Conservation (phyloP, 441 rosid species). For the Erodium moschatum region DNA sequence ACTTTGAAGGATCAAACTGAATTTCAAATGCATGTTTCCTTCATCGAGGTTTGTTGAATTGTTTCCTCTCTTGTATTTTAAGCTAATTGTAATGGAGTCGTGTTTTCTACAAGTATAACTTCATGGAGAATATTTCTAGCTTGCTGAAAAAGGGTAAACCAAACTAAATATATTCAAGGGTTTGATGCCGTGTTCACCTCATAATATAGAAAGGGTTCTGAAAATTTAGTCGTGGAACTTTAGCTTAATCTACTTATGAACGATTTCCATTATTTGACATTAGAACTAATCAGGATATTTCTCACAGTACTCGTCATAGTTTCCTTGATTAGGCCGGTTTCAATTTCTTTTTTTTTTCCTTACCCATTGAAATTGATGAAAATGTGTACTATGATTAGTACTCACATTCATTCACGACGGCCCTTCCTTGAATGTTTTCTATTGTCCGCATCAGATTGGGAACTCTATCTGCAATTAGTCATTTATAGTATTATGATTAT, state of each 20-base stretch:
- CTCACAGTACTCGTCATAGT: background rate
- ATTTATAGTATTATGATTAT: background rate
- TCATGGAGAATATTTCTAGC: background rate
- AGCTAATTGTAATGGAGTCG: background rate
- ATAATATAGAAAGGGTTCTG: no score
- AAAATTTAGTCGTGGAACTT: no score
- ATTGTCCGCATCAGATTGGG: background rate
- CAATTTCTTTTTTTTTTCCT: background rate
- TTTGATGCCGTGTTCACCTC: background rate
- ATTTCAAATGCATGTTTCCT: constrained; percentile 85
- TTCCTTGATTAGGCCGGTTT: background rate
- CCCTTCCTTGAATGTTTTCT: background rate
- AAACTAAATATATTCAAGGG: background rate
- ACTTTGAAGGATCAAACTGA: constrained; percentile 59
- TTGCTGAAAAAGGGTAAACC: background rate
- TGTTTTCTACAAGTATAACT: background rate
- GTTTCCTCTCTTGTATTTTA: constrained; percentile 1
- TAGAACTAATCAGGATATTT: background rate
- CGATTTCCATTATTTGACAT: background rate
- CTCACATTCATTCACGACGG: background rate
- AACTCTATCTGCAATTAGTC: background rate
- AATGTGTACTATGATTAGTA: background rate
- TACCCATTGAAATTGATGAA: background rate
- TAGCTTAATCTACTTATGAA: no score
- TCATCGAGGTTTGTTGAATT: constrained; percentile 67